Evolutionary conservation across 495 filamentous ascomycete genomes (phyloP), one percentile per base, ranked within the genome.

Genomic region (Daldinia vernicosa): DNA sequence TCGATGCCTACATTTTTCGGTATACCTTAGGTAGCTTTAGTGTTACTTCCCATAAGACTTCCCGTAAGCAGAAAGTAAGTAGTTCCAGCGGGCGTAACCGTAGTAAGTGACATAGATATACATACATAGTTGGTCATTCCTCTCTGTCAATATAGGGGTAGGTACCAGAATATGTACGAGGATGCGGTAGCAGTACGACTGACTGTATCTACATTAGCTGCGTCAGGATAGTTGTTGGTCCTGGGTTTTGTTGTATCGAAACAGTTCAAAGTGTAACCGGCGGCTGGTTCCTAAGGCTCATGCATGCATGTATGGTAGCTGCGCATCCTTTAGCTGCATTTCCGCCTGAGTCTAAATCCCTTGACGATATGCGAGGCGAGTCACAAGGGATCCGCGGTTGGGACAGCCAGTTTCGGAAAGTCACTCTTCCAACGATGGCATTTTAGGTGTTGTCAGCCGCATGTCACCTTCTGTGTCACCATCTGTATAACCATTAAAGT

Each of bases 1-100:
- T 50, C 40, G 6, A 26, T 22, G 56, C 43, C 51, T 39, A 35
- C 40, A 26, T 2, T 56, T 39, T 63, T 71, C 69, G 58, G 68
- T 71, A 66, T 56, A 55, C 8, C 30, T 30, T 55, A 55, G 4
- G 54, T 56, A 55, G 14, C 30, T 30, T 55, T 60, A 8, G 54
- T 56, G 39, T 8, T 5, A 63, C 62, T 22, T 62, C 27, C 12
- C 57, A 35, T 9, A n/a, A 51, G 39, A 59, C 57, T 22, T 62
- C 27, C 22, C 57, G 47, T 9, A n/a, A 51, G 39, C 15, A 40
- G 51, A 35, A n/a, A n/a, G 33, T 40, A n/a, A n/a, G 14, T 24
- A 27, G n/a, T 45, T 45, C 14, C 43, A 52, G 35, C 24, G 30
- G 59, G 28, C 6, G 30, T 12, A 27, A 27, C 11, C 52, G 1